phyloP scores from a whole-genome alignment of 2,329 filamentous ascomycete genomes.

The Whalleya microplaca region DNA sequence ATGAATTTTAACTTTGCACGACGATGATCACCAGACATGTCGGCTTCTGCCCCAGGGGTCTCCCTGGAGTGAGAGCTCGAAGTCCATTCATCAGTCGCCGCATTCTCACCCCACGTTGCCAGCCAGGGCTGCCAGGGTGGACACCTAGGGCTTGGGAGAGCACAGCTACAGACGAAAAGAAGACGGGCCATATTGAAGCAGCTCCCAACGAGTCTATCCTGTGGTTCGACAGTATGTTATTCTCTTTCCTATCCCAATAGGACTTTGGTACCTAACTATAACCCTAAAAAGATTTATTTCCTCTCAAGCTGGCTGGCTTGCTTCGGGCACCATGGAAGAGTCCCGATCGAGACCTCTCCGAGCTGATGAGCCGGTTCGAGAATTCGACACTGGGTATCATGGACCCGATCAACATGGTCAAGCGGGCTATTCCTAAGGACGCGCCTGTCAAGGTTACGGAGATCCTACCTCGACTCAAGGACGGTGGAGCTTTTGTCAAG shows the following conservation, averaged over 20 bases:
- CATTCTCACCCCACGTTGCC: conserved; percentile 20
- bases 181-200: conserved; percentile 81
- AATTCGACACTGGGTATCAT: conserved; percentile 52
- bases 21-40: conserved; percentile 40
- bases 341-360: conserved; percentile 52
- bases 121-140: conserved; percentile 29
- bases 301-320: conserved; percentile 66
- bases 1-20: conserved; percentile 22
- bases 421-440: conserved; percentile 64
- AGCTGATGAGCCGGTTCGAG: conserved; percentile 57
- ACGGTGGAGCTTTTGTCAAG: conserved; percentile 89
- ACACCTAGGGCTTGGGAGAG: conserved; percentile 45
- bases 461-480: conserved; percentile 82
- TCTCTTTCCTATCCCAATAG: background rate
- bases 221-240: conserved; percentile 80
- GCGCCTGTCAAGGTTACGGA: conserved; percentile 74
- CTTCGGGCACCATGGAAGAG: conserved; percentile 51
- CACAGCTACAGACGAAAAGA: conserved; percentile 57
- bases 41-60: conserved; percentile 40
- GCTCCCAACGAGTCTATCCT: conserved; percentile 78
- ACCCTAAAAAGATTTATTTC: conserved; percentile 71
- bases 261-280: conserved; percentile 4
- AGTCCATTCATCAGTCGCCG: conserved; percentile 17
- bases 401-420: conserved; percentile 58
- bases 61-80: conserved; percentile 36